phyloP scores from a whole-genome alignment of 1,139 yeast species.

The Diutina scorzettiae region DNA sequence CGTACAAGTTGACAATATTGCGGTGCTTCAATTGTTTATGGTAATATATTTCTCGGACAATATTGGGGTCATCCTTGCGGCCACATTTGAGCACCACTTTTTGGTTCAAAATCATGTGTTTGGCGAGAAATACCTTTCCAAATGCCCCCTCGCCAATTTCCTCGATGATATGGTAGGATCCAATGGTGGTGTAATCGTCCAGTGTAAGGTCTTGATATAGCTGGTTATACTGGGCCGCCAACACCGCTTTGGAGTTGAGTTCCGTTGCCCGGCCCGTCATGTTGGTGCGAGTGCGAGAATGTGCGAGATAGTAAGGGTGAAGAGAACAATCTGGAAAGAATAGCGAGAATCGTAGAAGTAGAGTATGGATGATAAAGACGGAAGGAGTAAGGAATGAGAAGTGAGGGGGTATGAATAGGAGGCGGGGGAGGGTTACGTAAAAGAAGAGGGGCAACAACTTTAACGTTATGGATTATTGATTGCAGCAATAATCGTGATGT shows the following conservation, averaged over 20 bases:
- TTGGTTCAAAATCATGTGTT: slow-evolving; percentile 57
- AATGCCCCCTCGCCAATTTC: slow-evolving; percentile 87
- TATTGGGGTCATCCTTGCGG: slow-evolving; percentile 67
- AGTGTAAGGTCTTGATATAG: slow-evolving; percentile 46
- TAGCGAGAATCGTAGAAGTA: too few species aligned
- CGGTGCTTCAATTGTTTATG: slow-evolving; percentile 78
- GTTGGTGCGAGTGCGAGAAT: too few species aligned
- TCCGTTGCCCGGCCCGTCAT: slow-evolving; percentile 13
- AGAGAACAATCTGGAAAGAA: too few species aligned
- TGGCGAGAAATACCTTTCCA: slow-evolving; percentile 82
- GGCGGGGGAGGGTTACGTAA: too few species aligned
- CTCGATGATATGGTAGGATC: slow-evolving; percentile 59
- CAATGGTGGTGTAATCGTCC: slow-evolving; percentile 48
- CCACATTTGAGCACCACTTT: slow-evolving; percentile 85
- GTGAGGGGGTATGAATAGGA: too few species aligned
- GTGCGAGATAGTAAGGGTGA: too few species aligned
- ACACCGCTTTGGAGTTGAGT: slow-evolving; percentile 26
- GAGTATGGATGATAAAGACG: too few species aligned
- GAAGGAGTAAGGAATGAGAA: too few species aligned
- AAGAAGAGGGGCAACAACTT: too few species aligned
- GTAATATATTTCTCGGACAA: slow-evolving; percentile 87
- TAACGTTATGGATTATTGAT: too few species aligned
- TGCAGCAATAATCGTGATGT: too few species aligned
- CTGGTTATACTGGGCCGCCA: slow-evolving; percentile 55
- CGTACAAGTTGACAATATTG: slow-evolving; percentile 75